Evolutionary conservation across 2,329 filamentous ascomycete species (phyloP).

Genomic region (Tolypocladium ophioglossoides): DNA sequence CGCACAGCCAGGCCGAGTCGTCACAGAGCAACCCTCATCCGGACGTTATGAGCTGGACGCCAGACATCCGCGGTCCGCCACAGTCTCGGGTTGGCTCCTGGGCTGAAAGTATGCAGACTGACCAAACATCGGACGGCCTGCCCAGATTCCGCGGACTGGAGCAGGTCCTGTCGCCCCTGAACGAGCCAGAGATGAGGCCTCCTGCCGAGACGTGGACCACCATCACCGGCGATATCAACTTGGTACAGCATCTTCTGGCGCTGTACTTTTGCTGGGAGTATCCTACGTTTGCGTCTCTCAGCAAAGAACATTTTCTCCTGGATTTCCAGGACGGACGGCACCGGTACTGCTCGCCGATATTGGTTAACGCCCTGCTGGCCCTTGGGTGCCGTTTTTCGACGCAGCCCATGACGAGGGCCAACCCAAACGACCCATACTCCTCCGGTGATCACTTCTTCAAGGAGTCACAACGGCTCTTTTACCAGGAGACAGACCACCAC

Average conservation of each 20-base stretch:
- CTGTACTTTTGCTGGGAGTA: slow-evolving; percentile 71
- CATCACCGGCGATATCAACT: slow-evolving; percentile 43
- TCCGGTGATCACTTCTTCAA: slow-evolving; percentile 68
- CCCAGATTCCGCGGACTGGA: slow-evolving; percentile 31
- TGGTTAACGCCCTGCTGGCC: slow-evolving; percentile 56
- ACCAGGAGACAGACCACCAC: slow-evolving; percentile 47
- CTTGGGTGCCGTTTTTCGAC: slow-evolving; percentile 60
- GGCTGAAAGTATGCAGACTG: slow-evolving; percentile 32
- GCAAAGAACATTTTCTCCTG: slow-evolving; percentile 58
- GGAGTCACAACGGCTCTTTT: slow-evolving; percentile 52
- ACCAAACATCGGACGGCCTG: slow-evolving; percentile 18
- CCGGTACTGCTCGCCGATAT: slow-evolving; percentile 56
- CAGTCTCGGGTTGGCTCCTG: slow-evolving; percentile 39
- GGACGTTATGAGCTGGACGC: slow-evolving; percentile 35
- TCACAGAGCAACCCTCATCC: slow-evolving; percentile 36
- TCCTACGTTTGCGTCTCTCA: slow-evolving; percentile 62
- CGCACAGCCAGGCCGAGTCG: slow-evolving; percentile 34
- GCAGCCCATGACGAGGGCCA: slow-evolving; percentile 50
- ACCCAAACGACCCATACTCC: slow-evolving; percentile 49
- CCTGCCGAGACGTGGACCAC: slow-evolving; percentile 45
- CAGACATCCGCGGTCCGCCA: slow-evolving; percentile 26
- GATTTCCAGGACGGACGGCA: slow-evolving; percentile 51
- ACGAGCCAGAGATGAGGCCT: slow-evolving; percentile 30
- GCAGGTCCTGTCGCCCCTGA: slow-evolving; percentile 36
- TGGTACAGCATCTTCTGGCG: slow-evolving; percentile 53